Evolutionary conservation across 352 stramenopile species (phyloP).

Genomic region (Pilasporangium apinafurcum): DNA sequence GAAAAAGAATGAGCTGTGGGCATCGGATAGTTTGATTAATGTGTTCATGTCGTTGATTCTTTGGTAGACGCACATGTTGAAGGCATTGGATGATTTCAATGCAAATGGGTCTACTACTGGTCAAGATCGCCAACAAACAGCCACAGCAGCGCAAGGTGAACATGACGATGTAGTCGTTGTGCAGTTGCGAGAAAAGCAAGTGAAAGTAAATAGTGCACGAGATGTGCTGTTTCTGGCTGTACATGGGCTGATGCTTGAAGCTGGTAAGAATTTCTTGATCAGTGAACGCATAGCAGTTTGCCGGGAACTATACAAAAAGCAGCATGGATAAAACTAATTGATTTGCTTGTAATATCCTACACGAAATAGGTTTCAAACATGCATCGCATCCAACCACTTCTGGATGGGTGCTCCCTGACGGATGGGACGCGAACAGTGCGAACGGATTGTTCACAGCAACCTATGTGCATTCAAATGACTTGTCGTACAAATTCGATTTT

Average conservation of each 20-base stretch:
- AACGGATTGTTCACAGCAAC: conserved; percentile 53
- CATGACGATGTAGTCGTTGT: conserved; percentile 35
- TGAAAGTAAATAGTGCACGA: conserved; percentile 35
- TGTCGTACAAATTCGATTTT: conserved; percentile 44
- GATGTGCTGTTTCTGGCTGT: conserved; percentile 70
- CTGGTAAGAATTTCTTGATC: conserved; percentile 27
- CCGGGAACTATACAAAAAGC: no score
- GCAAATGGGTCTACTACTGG: conserved; percentile 2
- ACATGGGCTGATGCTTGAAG: conserved; percentile 65
- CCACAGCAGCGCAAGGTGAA: conserved; percentile 9
- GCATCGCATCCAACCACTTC: conserved; percentile 8
- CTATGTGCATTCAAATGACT: conserved; percentile 52
- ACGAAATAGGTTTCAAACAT: conserved; percentile 49
- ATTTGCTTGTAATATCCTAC: neutral
- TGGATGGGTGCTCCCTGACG: conserved; percentile 26
- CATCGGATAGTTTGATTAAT: neutral
- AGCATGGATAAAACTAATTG: no score
- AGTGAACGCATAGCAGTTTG: no score
- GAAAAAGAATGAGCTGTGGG: no score
- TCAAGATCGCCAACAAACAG: conserved; percentile 1
- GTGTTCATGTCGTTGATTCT: neutral
- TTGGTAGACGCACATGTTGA: conserved; percentile 61
- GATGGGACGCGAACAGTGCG: conserved; percentile 52
- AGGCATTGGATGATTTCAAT: conserved; percentile 45
- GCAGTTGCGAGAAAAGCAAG: conserved; percentile 31